Evolutionary conservation across 257 asterid species (phyloP), one percentile per base, ranked within the genome.

Genomic region (Fraxinus cuspidata): DNA sequence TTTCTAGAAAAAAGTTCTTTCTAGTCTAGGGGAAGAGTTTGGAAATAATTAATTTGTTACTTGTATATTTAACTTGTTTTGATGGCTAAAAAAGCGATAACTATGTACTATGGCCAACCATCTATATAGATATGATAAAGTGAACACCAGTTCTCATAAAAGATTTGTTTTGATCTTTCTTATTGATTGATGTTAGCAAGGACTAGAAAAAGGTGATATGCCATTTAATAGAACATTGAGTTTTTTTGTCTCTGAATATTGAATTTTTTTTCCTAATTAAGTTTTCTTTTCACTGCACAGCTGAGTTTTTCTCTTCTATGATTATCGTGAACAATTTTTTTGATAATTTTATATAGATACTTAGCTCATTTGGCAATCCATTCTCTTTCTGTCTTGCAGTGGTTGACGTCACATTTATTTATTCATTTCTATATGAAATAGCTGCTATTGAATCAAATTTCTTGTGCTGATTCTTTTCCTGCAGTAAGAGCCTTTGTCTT

Each of bases 401-500:
- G 27, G 7, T 77, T 35, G 42, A 37, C 58, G 3, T 13, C 15
- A 40, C 6, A 75, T 80, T 68, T 71, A 16, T 44, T 74, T 79
- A 40, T 40, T 40, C 49, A 40, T 69, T 3, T 13, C 12, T 34
- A 73, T 75, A 71, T 72, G 78, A 49, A 70, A 72, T 15, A 32
- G 53, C 44, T 74, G 23, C 32, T 51, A 63, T 37, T 69, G 49
- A 70, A 71, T 64, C 42, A 60, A 25, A 47, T 51, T 37, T 76
- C 3, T 77, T 77, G 74, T 12, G 38, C 74, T 69, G 40, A 29
- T 44, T 34, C 69, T 78, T 40, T 78, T 13, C 69, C 72, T 86
- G 88, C 90, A 96, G 99, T 92, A 84, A 88, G 99, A 85, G 98
- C 94, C 77, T 68, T 96, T 78, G 81, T 82, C 80, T 96, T 96